Percentiles rank a stretch among this genome's conserved stretches.
These are phyloP conservation scores for Podila epigama DNA, from an alignment of 192 early-diverging fungal species.

Conservation along the genomic window DNA sequence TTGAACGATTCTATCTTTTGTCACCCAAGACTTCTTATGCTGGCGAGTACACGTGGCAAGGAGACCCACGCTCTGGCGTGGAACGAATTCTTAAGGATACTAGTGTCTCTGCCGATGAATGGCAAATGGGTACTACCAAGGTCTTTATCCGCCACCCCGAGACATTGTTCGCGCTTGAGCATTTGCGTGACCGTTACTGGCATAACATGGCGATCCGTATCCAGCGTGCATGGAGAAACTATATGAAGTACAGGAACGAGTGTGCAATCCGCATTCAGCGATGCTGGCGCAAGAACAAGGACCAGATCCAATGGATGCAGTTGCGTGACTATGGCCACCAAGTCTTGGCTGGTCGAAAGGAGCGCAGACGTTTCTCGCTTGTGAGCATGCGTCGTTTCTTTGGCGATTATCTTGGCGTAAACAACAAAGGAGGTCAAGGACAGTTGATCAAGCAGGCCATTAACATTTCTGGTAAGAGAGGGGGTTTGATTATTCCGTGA, in stretches of 20 bases:
- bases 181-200: constrained; percentile 94
- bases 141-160: constrained; percentile 97
- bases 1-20: constrained; percentile 78
- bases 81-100: constrained; percentile 87
- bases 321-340: constrained; percentile 94
- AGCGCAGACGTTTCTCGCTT: constrained; percentile 88
- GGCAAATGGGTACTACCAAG: constrained; percentile 96
- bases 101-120: constrained; percentile 83
- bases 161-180: constrained; percentile 90
- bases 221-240: constrained; percentile 87
- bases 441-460: constrained; percentile 57
- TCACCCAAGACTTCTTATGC: constrained; percentile 81
- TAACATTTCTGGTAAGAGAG: constrained; percentile 44
- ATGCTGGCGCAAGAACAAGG: constrained; percentile 81
- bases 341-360: constrained; percentile 88
- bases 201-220: constrained; percentile 94
- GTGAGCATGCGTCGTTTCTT: constrained; percentile 82
- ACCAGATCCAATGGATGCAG: constrained; percentile 87
- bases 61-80: constrained; percentile 74
- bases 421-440: constrained; percentile 52
- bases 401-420: constrained; percentile 90
- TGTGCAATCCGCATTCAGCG: constrained; percentile 77
- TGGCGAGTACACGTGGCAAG: constrained; percentile 85
- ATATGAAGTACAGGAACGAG: constrained; percentile 70
- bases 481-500: too few relatives aligned